Base-by-base conservation (phyloP, 345 rosid species). In the Brassica carinata region DNA sequence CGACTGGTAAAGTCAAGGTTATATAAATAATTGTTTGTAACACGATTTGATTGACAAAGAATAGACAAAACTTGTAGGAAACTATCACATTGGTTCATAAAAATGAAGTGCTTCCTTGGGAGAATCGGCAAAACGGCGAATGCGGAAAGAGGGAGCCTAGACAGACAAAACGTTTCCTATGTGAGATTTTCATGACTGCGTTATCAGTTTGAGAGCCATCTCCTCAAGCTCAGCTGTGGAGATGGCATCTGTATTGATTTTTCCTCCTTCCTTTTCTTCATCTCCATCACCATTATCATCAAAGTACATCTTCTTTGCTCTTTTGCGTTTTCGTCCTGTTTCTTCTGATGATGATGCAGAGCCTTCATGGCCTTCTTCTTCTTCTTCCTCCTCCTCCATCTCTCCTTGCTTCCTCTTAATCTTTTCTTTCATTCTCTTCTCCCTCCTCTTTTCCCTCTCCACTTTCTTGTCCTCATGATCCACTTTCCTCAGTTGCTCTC, bases 11-110 rank as follows among this genome's bases (percentile, higher is more conserved):
- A 29, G 31, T 29, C 0, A 29, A 8, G 7, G 11, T 64, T 29
- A 29, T 31, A 53, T 18, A 14, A 73, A 48, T 67, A 53, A 9
- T 3, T 64, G 43, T 66, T 62, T 69, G 57, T 66, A 74, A 84
- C 82, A 92, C 93, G 92, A 93, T 85, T 85, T 92, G 86, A 86
- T 94, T 79, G 97, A 92, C 77, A 90, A 90, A 84, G 92, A 97
- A 64, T 86, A 80, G 19, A 84, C 89, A 5, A 87, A 83, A 85
- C 89, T 92, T 34, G 86, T 92, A 69, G 94, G 91, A 76, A 94
- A 90, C 81, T 87, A 11, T 87, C 80, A 88, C 73, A 74, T 86
- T 30, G 64, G 58, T 94, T 53, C 87, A 82, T 72, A 23, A 82
- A 85, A 76, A 91, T 92, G 92, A 92, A 92, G 31, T 77, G 85